Evolutionary conservation across 306 rosid species (phyloP).

Genomic region (Citrullus colocynthis): DNA sequence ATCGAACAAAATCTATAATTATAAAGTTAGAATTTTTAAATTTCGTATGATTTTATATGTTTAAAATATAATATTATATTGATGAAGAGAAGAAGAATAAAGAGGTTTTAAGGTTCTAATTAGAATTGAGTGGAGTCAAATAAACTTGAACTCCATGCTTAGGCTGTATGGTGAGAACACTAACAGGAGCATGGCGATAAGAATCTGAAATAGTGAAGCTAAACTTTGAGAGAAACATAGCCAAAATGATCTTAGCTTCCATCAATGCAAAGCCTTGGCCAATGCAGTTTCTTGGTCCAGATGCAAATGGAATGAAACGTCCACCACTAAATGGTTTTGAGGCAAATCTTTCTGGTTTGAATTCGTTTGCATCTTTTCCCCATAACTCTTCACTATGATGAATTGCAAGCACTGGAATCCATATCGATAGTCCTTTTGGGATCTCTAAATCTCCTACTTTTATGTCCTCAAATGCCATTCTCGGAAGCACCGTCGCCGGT

Average conservation of each 20-base stretch:
- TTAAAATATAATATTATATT: not conserved
- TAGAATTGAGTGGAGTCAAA: slow-evolving; percentile 42
- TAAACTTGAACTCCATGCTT: slow-evolving; percentile 85
- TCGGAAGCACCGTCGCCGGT: slow-evolving; percentile 81
- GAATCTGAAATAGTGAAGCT: slow-evolving; percentile 51
- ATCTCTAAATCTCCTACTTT: slow-evolving; percentile 65
- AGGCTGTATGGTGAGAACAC: slow-evolving; percentile 83
- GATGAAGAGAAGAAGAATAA: not conserved
- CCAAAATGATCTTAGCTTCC: slow-evolving; percentile 89
- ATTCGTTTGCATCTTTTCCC: slow-evolving; percentile 91
- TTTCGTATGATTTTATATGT: too few species aligned
- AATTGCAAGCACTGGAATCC: slow-evolving; percentile 96
- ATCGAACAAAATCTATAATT: too few species aligned
- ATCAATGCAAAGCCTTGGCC: slow-evolving; percentile 85
- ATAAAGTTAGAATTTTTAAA: too few species aligned
- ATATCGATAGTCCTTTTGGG: slow-evolving; percentile 83
- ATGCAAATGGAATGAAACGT: slow-evolving; percentile 73
- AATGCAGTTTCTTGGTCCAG: slow-evolving; percentile 81
- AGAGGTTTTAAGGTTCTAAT: too few species aligned
- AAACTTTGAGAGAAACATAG: slow-evolving; percentile 59
- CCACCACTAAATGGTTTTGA: slow-evolving; percentile 54
- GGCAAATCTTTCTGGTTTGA: slow-evolving; percentile 77
- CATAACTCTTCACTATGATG: slow-evolving; percentile 77
- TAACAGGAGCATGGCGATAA: slow-evolving; percentile 87
- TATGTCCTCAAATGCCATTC: slow-evolving; percentile 87